These are phyloP conservation scores for Acer saccharum DNA, from an alignment of 345 rosid species.

Conservation along the genomic window DNA sequence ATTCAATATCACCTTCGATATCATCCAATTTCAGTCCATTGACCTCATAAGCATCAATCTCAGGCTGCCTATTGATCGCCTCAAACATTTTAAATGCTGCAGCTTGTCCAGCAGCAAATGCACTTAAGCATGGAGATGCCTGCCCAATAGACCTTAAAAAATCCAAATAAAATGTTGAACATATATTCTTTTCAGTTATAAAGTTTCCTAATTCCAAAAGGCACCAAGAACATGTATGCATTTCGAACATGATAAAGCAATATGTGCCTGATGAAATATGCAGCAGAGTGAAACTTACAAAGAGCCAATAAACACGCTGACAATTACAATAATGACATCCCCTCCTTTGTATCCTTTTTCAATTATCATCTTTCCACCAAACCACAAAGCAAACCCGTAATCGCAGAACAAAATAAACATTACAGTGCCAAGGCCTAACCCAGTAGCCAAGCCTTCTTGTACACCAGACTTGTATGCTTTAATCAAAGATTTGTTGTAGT, in stretches of 20 bases:
- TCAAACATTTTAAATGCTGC: conserved; percentile 73
- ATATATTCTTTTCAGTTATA: no score
- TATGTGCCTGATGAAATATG: neutral
- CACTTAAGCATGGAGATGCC: conserved; percentile 53
- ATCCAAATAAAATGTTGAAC: neutral
- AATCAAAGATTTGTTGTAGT: conserved; percentile 50
- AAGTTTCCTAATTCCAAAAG: no score
- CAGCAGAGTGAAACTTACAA: conserved; percentile 37
- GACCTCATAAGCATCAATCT: conserved; percentile 50
- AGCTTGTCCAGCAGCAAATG: conserved; percentile 67
- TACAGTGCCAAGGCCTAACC: conserved; percentile 53
- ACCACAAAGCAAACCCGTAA: conserved; percentile 66
- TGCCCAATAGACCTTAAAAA: conserved; percentile 66
- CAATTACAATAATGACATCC: conserved; percentile 47
- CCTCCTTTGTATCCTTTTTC: conserved; percentile 69
- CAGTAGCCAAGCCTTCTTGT: conserved; percentile 56
- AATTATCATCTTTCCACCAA: conserved; percentile 57
- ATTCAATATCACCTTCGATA: conserved; percentile 54
- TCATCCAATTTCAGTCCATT: conserved; percentile 45
- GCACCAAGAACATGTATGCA: no score
- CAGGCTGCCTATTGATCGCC: conserved; percentile 52
- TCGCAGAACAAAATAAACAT: conserved; percentile 39
- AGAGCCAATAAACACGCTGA: conserved; percentile 62
- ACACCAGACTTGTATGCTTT: conserved; percentile 55
- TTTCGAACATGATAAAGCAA: neutral